Evolutionary conservation across 2,329 filamentous ascomycete species (phyloP).

Genomic region (Cladobotryum mycophilum): DNA sequence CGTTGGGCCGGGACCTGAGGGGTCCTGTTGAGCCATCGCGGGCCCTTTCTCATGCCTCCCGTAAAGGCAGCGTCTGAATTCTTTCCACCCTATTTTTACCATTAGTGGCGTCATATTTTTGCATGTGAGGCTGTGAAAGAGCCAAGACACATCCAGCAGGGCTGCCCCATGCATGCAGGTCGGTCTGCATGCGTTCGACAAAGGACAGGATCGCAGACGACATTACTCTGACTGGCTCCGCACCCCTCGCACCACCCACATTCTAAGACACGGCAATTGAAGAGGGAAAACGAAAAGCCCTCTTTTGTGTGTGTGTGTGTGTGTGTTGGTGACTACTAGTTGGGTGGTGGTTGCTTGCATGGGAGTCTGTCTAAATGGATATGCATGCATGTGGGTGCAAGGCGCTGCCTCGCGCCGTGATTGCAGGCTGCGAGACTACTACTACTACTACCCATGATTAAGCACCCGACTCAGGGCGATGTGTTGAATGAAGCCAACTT

Average conservation of each 20-base stretch:
- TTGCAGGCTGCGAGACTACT: constrained; percentile 5
- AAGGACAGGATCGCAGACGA: background rate
- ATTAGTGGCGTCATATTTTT: constrained; percentile 6
- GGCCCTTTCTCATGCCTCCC: too few relatives aligned
- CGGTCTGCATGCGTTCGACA: background rate
- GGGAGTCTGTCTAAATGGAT: constrained; percentile 3
- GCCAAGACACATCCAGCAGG: background rate
- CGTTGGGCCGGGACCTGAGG: too few relatives aligned
- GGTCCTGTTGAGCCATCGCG: too few relatives aligned
- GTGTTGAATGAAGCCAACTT: background rate
- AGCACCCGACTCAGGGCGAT: too few relatives aligned
- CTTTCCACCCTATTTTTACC: background rate
- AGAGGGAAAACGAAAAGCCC: background rate
- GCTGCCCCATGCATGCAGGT: background rate
- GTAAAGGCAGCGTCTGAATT: too few relatives aligned
- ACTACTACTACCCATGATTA: background rate
- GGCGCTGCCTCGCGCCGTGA: constrained; percentile 1
- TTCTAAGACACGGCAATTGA: constrained; percentile 7
- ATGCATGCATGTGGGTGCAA: constrained; percentile 8
- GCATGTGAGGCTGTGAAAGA: constrained; percentile 4
- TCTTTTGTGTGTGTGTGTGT: background rate
- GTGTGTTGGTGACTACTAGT: constrained; percentile 1
- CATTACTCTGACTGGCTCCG: background rate
- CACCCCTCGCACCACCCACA: background rate
- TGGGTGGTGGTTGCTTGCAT: constrained; percentile 8